Conservation (phyloP, 768 basidiomycete species). For the Lactarius pseudohatsudake region DNA sequence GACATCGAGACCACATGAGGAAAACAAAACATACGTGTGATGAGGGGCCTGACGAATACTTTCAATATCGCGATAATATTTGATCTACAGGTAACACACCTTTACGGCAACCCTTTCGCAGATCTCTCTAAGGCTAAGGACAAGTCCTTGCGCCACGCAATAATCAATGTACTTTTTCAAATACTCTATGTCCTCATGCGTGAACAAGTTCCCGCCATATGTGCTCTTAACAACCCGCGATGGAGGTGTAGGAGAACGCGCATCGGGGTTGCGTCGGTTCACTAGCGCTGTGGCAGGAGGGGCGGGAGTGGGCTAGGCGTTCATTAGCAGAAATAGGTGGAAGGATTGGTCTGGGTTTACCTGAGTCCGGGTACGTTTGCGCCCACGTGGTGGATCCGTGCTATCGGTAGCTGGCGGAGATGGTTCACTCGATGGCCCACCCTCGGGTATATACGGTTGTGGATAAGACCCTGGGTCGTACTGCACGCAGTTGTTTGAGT, state of each 20-base stretch:
- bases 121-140: constrained; percentile 80
- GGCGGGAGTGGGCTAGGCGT: constrained; percentile 55
- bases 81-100: constrained; percentile 39
- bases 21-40: constrained; percentile 62
- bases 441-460: constrained; percentile 57
- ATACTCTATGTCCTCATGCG: constrained; percentile 78
- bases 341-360: constrained; percentile 33
- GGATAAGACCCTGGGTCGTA: constrained; percentile 58
- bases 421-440: constrained; percentile 43
- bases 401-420: constrained; percentile 34
- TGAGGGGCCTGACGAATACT: constrained; percentile 64
- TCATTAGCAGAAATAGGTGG: constrained; percentile 18
- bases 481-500: constrained; percentile 33
- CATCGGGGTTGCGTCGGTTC: constrained; percentile 63
- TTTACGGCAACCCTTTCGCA: constrained; percentile 86
- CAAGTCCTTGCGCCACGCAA: constrained; percentile 83
- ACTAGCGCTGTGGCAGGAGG: constrained; percentile 65
- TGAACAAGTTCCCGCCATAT: constrained; percentile 86
- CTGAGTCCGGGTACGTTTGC: constrained; percentile 66
- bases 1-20: constrained; percentile 2
- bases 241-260: constrained; percentile 82
- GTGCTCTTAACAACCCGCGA: constrained; percentile 84
- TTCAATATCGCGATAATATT: background rate
- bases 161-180: constrained; percentile 89
- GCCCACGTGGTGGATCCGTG: constrained; percentile 52